phyloP scores from a whole-genome alignment of 768 basidiomycete species.

The Exsudoporus frostii region DNA sequence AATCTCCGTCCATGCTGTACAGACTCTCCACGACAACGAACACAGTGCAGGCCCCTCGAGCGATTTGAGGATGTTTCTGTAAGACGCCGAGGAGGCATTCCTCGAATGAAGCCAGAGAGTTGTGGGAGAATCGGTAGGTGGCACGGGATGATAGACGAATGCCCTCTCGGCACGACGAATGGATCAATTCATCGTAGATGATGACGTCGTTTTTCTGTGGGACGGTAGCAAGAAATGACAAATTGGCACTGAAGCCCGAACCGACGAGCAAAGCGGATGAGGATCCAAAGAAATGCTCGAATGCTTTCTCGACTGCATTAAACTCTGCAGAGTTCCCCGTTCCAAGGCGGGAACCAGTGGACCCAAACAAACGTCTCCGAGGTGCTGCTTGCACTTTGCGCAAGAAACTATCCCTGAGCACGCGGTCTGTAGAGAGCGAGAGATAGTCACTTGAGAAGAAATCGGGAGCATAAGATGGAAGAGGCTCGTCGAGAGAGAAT shows the following conservation, averaged over 20 bases:
- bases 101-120: constrained; percentile 36
- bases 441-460: constrained; percentile 53
- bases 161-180: constrained; percentile 51
- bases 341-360: constrained; percentile 50
- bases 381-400: constrained; percentile 24
- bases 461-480: constrained; percentile 27
- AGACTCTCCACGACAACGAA: constrained; percentile 53
- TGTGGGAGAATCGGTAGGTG: constrained; percentile 43
- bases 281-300: constrained; percentile 20
- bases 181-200: constrained; percentile 51
- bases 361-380: constrained; percentile 36
- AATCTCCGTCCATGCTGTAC: constrained; percentile 63
- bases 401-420: constrained; percentile 33
- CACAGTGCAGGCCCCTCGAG: constrained; percentile 30
- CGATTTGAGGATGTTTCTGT: constrained; percentile 21
- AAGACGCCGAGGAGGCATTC: constrained; percentile 28
- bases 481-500: constrained; percentile 15
- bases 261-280: constrained; percentile 48
- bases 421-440: constrained; percentile 37
- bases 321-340: constrained; percentile 34
- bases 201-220: constrained; percentile 45
- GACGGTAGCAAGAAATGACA: constrained; percentile 45
- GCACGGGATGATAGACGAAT: constrained; percentile 37
- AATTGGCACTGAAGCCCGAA: constrained; percentile 54
- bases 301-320: constrained; percentile 10